Conservation (phyloP, 1,139 yeast species). For the Lodderomyces parapsilosis region DNA sequence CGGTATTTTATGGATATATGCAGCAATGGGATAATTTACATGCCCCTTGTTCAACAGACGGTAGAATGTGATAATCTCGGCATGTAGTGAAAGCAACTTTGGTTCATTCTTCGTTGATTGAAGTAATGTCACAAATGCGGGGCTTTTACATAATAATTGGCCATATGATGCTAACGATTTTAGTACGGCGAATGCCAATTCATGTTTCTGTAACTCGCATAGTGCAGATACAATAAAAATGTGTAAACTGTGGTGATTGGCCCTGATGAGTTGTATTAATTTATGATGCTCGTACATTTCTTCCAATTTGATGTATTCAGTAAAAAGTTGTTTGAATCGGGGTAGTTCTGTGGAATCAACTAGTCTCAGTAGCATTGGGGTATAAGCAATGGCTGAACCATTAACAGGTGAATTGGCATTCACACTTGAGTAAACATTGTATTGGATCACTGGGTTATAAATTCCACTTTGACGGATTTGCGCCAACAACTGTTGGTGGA, state of each 20-base stretch:
- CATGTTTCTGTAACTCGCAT: constrained; percentile 24
- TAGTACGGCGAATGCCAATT: constrained; percentile 28
- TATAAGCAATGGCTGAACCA: constrained; percentile 11
- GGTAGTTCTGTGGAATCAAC: constrained; percentile 33
- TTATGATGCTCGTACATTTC: constrained; percentile 1
- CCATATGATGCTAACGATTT: constrained; percentile 13
- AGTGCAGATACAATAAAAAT: constrained; percentile 28
- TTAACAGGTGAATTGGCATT: no score
- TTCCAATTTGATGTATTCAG: constrained; percentile 15
- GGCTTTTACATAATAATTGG: constrained; percentile 7
- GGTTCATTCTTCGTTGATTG: neutral
- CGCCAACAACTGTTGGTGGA: constrained; percentile 20
- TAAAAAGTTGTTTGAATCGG: constrained; percentile 22
- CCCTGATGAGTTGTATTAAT: constrained; percentile 5
- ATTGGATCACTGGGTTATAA: constrained; percentile 28
- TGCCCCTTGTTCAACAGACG: constrained; percentile 2
- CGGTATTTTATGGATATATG: neutral
- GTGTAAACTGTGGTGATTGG: constrained; percentile 26
- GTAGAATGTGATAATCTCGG: constrained; percentile 1
- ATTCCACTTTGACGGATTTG: constrained; percentile 13
- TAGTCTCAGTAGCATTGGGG: constrained; percentile 26
- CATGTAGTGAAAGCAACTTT: neutral
- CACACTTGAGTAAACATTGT: constrained; percentile 30
- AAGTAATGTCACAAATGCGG: constrained; percentile 9
- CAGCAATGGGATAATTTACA: constrained; percentile 1